Percentiles rank a stretch among this genome's conserved stretches.
Conservation (phyloP, 257 asterid species). For the Solanum ahanhuiri region DNA sequence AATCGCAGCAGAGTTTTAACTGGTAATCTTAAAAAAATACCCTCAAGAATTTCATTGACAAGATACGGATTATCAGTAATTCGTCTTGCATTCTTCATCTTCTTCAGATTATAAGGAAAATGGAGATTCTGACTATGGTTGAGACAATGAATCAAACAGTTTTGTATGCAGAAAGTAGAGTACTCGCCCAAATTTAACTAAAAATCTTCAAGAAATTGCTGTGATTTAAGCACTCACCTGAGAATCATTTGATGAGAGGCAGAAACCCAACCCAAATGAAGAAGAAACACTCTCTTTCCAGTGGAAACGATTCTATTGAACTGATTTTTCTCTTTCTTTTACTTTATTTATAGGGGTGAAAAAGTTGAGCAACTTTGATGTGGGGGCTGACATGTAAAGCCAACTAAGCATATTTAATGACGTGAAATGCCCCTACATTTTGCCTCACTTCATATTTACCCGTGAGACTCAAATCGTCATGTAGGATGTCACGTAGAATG, state of each 20-base stretch:
- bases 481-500: fast-evolving
- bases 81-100: background rate
- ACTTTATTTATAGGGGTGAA: background rate
- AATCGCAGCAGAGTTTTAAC: background rate
- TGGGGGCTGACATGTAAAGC: too few species aligned
- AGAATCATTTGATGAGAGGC: background rate
- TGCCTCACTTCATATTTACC: too few species aligned
- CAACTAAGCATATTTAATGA: background rate
- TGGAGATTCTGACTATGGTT: background rate
- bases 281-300: background rate
- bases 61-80: background rate
- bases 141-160: background rate
- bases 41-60: background rate
- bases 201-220: background rate
- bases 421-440: too few species aligned
- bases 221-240: background rate
- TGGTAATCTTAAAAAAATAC: background rate
- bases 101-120: background rate
- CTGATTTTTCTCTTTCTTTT: background rate
- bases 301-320: background rate
- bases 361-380: background rate
- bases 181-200: background rate
- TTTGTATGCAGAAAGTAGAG: background rate
- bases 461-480: too few species aligned
- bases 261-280: background rate